A percentile compares a stretch with the other conserved stretches of the same genome.
Conservation (phyloP, 176 grass and related monocot genomes). For the Elymus sibiricus region DNA sequence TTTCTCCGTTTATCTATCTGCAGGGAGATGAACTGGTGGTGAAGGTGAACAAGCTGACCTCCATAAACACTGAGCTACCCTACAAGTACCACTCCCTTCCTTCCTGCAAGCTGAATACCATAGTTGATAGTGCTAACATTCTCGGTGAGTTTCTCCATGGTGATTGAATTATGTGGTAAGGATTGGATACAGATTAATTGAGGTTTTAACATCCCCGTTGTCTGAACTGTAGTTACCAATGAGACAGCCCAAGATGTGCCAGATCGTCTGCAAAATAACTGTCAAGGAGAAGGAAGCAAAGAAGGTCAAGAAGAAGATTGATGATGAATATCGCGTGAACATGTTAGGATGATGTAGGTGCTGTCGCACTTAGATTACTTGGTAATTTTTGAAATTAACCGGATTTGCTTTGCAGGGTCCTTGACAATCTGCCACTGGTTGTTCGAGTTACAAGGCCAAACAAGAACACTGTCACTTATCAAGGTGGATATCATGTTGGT, state of each 20-base stretch:
- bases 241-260: slow-evolving; percentile 57
- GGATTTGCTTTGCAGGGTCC: too few species aligned
- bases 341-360: slow-evolving; percentile 33
- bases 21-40: too few species aligned
- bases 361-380: neutral
- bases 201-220: neutral
- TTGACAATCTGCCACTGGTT: too few species aligned
- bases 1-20: too few species aligned
- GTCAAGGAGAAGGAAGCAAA: slow-evolving; percentile 54
- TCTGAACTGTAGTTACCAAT: slow-evolving; percentile 42
- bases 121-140: slow-evolving; percentile 51
- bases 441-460: too few species aligned
- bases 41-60: too few species aligned
- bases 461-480: too few species aligned
- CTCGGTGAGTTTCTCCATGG: slow-evolving; percentile 66
- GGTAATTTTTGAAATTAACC: too few species aligned
- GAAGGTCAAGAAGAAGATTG: slow-evolving; percentile 64
- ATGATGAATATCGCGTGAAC: slow-evolving; percentile 60
- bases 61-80: too few species aligned
- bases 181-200: neutral
- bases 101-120: slow-evolving; percentile 43
- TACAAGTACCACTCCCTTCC: too few species aligned
- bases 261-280: slow-evolving; percentile 44
- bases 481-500: too few species aligned
- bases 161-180: slow-evolving; percentile 55